phyloP scores from a whole-genome alignment of 441 rosid genomes.

The Sinapis alba region DNA sequence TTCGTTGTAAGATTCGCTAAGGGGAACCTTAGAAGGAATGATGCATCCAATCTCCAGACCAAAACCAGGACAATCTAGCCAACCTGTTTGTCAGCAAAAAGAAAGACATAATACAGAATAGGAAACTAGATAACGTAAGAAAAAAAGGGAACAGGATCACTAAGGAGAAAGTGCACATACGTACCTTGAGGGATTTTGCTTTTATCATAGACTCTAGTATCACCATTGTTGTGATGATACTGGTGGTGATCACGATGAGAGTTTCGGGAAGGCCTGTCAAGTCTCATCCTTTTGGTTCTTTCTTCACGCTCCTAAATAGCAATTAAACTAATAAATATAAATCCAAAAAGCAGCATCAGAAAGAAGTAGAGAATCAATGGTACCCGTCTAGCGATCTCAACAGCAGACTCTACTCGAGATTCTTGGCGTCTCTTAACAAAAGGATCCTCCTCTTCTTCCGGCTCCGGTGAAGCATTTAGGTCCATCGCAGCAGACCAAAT shows the following conservation, averaged over 20 bases:
- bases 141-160: background rate
- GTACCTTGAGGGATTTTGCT: constrained; percentile 83
- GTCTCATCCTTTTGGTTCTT: constrained; percentile 67
- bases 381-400: constrained; percentile 87
- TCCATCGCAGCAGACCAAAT: constrained; percentile 55
- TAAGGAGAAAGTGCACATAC: background rate
- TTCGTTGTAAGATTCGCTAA: constrained; percentile 78
- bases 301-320: constrained; percentile 93
- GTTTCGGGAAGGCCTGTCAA: constrained; percentile 50
- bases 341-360: background rate
- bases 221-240: constrained; percentile 41
- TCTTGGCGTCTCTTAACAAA: constrained; percentile 43
- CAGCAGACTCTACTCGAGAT: constrained; percentile 65
- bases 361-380: background rate
- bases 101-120: background rate
- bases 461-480: constrained; percentile 78
- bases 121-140: background rate
- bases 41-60: constrained; percentile 73
- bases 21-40: constrained; percentile 96
- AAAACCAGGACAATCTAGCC: constrained; percentile 89
- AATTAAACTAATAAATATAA: background rate
- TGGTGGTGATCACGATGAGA: constrained; percentile 47
- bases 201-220: constrained; percentile 57
- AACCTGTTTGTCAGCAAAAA: constrained; percentile 55
- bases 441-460: constrained; percentile 88